Conservation (phyloP, 2,329 filamentous ascomycete genomes). For the Fusarium oligoseptatum region DNA sequence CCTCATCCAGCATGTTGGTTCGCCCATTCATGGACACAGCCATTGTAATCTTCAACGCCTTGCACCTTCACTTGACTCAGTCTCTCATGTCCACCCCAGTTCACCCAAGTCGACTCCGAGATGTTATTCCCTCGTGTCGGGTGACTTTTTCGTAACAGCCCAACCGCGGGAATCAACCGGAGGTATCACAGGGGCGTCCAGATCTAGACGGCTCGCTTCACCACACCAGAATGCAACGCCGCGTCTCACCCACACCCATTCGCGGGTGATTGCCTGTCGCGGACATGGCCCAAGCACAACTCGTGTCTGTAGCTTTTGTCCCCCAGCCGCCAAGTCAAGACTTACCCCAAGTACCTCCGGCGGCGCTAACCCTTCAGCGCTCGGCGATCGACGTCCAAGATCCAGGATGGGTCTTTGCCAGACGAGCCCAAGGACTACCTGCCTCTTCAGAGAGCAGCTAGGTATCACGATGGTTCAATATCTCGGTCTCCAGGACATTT, state of each 20-base stretch:
- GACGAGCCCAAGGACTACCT: not conserved
- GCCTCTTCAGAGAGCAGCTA: not conserved
- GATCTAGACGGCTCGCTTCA: not conserved
- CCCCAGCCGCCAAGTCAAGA: not conserved
- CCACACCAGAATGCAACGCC: not conserved
- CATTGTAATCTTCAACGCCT: not conserved
- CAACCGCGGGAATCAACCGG: not conserved
- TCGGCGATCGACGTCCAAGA: not conserved
- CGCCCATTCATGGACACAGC: not conserved
- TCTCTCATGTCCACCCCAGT: not conserved
- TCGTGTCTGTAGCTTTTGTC: not conserved
- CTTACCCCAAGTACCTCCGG: constrained; percentile 1
- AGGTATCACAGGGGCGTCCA: not conserved
- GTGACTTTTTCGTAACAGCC: not conserved
- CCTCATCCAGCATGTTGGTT: not conserved
- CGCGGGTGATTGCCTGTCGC: not conserved
- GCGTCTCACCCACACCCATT: constrained; percentile 1
- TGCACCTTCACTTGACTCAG: not conserved
- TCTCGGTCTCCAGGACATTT: not conserved
- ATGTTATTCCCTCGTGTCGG: not conserved
- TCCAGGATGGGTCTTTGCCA: not conserved
- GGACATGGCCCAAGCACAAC: constrained; percentile 4
- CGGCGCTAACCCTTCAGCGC: not conserved
- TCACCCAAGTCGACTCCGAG: not conserved
- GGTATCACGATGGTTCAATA: not conserved